These are phyloP conservation scores for Inga oerstediana DNA, from an alignment of 306 rosid genomes.

Conservation along the genomic window DNA sequence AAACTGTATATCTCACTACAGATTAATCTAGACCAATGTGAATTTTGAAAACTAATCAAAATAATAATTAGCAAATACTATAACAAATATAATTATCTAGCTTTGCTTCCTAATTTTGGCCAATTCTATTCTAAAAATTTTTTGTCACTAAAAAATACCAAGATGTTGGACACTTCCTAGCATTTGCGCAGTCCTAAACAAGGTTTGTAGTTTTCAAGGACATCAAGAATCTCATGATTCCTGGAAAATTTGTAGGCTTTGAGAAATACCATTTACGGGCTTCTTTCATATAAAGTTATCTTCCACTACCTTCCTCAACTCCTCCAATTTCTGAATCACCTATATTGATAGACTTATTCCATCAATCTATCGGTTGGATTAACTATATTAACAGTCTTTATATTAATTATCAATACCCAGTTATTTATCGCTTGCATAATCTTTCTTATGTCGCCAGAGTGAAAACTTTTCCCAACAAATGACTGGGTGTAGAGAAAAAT, in stretches of 20 bases:
- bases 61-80: neutral
- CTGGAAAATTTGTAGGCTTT: neutral
- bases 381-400: neutral
- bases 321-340: neutral
- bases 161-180: slow-evolving; percentile 19
- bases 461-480: neutral
- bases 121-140: neutral
- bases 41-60: neutral
- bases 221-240: slow-evolving; percentile 11
- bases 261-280: slow-evolving; percentile 1
- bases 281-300: slow-evolving; percentile 69
- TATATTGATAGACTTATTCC: neutral
- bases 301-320: slow-evolving; percentile 61
- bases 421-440: neutral
- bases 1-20: neutral
- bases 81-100: neutral
- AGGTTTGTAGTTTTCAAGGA: too few relatives aligned
- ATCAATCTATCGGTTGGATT: neutral
- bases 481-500: slow-evolving; percentile 6
- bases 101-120: slow-evolving; percentile 16
- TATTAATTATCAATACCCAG: neutral
- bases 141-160: slow-evolving; percentile 4
- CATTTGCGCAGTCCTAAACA: neutral
- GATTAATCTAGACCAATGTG: neutral
- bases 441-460: neutral